Evolutionary conservation across 257 asterid genomes (phyloP).

Genomic region (Parsonsia alboflavescens): DNA sequence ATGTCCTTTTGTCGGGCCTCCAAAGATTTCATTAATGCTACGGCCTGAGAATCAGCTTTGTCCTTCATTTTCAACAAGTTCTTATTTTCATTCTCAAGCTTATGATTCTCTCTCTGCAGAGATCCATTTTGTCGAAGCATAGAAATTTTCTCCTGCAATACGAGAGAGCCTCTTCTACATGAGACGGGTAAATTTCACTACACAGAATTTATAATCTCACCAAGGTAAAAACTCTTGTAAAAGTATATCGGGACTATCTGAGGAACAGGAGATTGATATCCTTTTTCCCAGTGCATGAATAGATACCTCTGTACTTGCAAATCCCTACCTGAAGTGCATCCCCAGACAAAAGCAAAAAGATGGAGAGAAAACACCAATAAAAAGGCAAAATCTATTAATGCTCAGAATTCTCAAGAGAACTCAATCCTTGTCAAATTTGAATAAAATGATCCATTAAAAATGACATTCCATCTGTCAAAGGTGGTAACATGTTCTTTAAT

Average conservation of each 20-base stretch:
- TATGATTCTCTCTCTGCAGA: constrained; percentile 70
- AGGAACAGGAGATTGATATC: background rate
- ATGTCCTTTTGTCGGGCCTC: constrained; percentile 83
- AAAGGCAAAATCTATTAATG: background rate
- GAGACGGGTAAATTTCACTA: background rate
- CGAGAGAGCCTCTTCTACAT: constrained; percentile 17
- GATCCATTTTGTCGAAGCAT: constrained; percentile 67
- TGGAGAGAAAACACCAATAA: background rate
- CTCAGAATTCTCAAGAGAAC: background rate
- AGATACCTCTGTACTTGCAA: background rate
- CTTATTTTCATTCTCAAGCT: constrained; percentile 50
- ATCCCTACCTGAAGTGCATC: background rate
- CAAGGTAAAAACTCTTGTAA: background rate
- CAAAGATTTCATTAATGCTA: constrained; percentile 60
- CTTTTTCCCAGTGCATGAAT: background rate
- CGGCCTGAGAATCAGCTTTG: constrained; percentile 56
- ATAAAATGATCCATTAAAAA: background rate
- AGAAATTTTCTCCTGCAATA: constrained; percentile 77
- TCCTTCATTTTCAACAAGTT: constrained; percentile 69
- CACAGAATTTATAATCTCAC: background rate
- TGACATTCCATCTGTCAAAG: background rate
- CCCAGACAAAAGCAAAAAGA: background rate
- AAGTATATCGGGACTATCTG: background rate
- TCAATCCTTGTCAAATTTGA: background rate
- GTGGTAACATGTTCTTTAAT: background rate